Conservation (phyloP, 1,284 basidiomycete species). For the Cryptococcus jaspeensis region DNA sequence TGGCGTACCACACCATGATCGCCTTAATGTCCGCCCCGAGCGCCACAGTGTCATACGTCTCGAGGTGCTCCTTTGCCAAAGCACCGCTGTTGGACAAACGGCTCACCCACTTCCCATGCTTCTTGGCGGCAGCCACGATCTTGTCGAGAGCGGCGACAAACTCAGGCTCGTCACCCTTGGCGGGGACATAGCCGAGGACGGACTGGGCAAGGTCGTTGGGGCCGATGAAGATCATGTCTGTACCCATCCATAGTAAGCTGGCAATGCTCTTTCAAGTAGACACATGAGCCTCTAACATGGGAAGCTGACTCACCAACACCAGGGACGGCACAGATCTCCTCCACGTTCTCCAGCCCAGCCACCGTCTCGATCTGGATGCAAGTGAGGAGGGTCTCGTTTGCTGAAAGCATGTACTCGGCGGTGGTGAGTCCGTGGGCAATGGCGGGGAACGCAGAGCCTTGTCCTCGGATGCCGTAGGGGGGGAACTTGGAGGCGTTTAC, state of each 20-base stretch:
- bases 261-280: too few relatives aligned
- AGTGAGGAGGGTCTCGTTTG: constrained; percentile 31
- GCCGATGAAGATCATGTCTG: constrained; percentile 26
- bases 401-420: constrained; percentile 24
- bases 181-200: constrained; percentile 28
- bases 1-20: constrained; percentile 9
- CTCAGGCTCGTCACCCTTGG: constrained; percentile 25
- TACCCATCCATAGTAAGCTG: not conserved
- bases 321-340: constrained; percentile 29
- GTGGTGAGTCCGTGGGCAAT: constrained; percentile 21
- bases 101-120: constrained; percentile 19
- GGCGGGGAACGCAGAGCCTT: constrained; percentile 30
- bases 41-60: not conserved
- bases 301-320: constrained; percentile 22
- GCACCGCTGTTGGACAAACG: constrained; percentile 1
- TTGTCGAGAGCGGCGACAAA: constrained; percentile 26
- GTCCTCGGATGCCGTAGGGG: constrained; percentile 30
- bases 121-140: constrained; percentile 20
- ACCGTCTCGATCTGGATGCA: constrained; percentile 37
- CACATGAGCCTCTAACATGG: too few relatives aligned
- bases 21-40: constrained; percentile 15
- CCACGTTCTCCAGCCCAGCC: constrained; percentile 33
- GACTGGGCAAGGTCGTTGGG: constrained; percentile 34
- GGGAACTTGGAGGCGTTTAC: constrained; percentile 30
- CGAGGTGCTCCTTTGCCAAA: not conserved